Base-by-base conservation (phyloP, 805 yeast species). In the Lipomyces kockii region DNA sequence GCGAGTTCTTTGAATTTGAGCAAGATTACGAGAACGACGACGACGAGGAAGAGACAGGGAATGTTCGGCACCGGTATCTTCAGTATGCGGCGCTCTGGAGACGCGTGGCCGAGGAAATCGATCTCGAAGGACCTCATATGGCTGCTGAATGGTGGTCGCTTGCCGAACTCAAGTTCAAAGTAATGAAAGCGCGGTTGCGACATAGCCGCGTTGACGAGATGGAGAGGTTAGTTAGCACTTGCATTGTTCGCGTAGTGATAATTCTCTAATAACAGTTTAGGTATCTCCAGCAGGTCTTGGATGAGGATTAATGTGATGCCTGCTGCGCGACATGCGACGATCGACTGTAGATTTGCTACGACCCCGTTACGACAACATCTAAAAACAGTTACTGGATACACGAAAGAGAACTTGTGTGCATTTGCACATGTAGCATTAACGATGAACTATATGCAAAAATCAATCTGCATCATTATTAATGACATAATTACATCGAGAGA, bases 81-180 rank as follows among this genome's bases (percentile, higher is more conserved):
- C 70, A 64, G 14, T 64, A 60, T 35, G 70, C 70, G 9, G 68
- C 70, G 25, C 61, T 67, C 8, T 64, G 70, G 70, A 37, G 70
- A 8, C 51, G 64, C 8, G 51, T 67, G 12, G 70, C 67, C 5
- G 70, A 67, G 32, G 68, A 67, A 11, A 67, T 64, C 25, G 70
- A 67, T 56, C 27, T 61, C 46, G 68, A 64, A 35, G 68, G 70
- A 6, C 68, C 68, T n/a, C 70, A 67, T 46, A 53, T 65, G n/a
- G 64, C 68, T 9, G 62, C 51, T 14, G 70, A 60, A 9, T 67
- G 70, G 70, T 67, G 70, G 70, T 58, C 62, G 12, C 52, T 60
- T 54, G 70, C 70, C 12, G 68, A 64, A 37, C 56, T 67, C 39
- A 61, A 61, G 49, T 67, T 67, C 46, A 25, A 53, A 37, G 54